Evolutionary conservation across 148 eudicot species (phyloP).

Genomic region (Fagopyrum tataricum): DNA sequence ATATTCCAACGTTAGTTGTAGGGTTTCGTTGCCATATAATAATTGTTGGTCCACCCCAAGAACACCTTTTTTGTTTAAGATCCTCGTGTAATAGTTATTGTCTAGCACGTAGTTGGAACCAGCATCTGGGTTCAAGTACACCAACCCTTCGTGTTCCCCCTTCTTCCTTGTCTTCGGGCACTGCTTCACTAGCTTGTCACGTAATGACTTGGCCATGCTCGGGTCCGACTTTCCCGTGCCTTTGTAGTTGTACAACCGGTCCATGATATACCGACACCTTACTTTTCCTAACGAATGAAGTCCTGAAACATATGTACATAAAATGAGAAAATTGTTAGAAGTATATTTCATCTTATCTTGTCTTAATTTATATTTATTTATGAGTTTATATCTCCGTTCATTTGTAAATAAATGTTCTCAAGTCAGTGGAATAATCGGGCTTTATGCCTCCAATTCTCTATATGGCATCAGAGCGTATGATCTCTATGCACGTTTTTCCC

Average conservation of each 20-base stretch:
- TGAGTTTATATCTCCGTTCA: too few relatives aligned
- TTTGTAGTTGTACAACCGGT: slow-evolving; percentile 60
- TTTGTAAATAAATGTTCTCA: too few relatives aligned
- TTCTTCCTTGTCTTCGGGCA: slow-evolving; percentile 34
- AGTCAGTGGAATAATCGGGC: too few relatives aligned
- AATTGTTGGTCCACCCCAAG: slow-evolving; percentile 3
- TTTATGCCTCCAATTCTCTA: too few relatives aligned
- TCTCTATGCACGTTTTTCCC: too few relatives aligned
- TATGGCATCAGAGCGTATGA: too few relatives aligned
- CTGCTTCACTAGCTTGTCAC: slow-evolving; percentile 25
- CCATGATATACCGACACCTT: slow-evolving; percentile 44
- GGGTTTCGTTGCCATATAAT: not conserved
- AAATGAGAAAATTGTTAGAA: too few relatives aligned
- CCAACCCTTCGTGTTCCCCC: slow-evolving; percentile 37
- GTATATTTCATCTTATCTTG: too few relatives aligned
- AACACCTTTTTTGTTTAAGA: not conserved
- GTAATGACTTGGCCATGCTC: slow-evolving; percentile 25
- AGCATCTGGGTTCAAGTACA: slow-evolving; percentile 36
- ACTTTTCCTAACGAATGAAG: slow-evolving; percentile 61
- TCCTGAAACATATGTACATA: slow-evolving; percentile 22
- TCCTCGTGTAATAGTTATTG: slow-evolving; percentile 40
- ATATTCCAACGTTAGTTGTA: not conserved
- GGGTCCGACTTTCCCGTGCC: slow-evolving; percentile 59
- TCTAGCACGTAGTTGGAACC: slow-evolving; percentile 32
- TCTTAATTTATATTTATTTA: too few relatives aligned